Evolutionary conservation across 2,329 filamentous ascomycete genomes (phyloP).

Genomic region (Aureobasidium sp.): DNA sequence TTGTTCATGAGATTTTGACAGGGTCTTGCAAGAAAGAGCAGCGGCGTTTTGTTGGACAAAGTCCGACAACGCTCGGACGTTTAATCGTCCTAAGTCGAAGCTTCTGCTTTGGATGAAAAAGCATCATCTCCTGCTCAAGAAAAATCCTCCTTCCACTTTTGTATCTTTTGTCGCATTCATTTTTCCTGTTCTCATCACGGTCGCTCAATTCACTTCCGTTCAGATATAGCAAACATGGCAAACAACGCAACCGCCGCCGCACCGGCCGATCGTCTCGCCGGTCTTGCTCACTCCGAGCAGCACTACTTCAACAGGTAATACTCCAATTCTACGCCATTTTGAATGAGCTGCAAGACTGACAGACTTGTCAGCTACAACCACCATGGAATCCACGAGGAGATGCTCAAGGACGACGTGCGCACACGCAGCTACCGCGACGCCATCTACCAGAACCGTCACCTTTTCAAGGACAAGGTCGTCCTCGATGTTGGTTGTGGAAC

Average conservation of each 20-base stretch:
- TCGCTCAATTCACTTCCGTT: background rate
- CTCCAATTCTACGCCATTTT: background rate
- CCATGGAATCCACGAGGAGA: slow-evolving; percentile 90
- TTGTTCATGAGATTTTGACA: background rate
- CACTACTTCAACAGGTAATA: slow-evolving; percentile 96
- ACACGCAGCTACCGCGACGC: slow-evolving; percentile 95
- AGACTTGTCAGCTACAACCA: slow-evolving; percentile 34
- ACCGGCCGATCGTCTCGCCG: slow-evolving; percentile 44
- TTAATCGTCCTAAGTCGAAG: background rate
- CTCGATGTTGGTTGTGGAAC: slow-evolving; percentile 97
- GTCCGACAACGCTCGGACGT: slow-evolving; percentile 1
- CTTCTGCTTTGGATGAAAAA: slow-evolving; percentile 5
- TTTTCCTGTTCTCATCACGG: background rate
- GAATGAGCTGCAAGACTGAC: slow-evolving; percentile 16
- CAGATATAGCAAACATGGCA: slow-evolving; percentile 19
- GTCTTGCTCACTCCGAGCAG: slow-evolving; percentile 88
- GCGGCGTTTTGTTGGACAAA: background rate
- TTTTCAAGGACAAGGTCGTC: slow-evolving; percentile 87
- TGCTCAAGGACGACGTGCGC: slow-evolving; percentile 98
- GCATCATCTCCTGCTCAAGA: background rate
- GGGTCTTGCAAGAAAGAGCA: background rate
- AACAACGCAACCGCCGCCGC: slow-evolving; percentile 20
- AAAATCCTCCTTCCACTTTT: background rate
- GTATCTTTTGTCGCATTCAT: background rate
- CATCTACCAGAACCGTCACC: slow-evolving; percentile 92